Conservation (phyloP, 1,284 basidiomycete genomes). For the Boletus mariae region DNA sequence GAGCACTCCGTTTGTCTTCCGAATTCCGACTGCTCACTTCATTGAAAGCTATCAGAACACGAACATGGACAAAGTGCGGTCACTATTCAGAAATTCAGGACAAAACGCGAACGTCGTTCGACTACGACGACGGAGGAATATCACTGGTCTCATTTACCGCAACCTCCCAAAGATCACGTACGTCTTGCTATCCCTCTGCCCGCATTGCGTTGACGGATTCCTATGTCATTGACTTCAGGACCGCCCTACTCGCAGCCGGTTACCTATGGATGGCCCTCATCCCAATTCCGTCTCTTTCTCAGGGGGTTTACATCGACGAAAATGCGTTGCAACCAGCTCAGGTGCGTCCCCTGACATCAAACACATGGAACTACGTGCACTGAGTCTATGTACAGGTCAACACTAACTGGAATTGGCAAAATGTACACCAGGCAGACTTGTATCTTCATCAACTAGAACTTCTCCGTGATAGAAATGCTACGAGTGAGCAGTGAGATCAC, state of each 20-base stretch:
- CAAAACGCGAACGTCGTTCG: constrained; percentile 15
- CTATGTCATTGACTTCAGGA: constrained; percentile 34
- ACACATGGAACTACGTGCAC: neutral
- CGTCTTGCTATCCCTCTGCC: constrained; percentile 9
- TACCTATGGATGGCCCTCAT: constrained; percentile 74
- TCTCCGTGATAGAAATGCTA: constrained; percentile 60
- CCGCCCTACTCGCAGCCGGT: constrained; percentile 56
- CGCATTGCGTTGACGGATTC: neutral
- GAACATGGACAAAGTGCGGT: constrained; percentile 22
- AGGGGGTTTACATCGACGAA: constrained; percentile 82
- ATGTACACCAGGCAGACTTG: constrained; percentile 79
- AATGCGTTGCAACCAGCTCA: constrained; percentile 90
- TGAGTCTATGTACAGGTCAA: constrained; percentile 58
- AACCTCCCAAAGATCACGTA: constrained; percentile 32
- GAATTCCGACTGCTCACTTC: constrained; percentile 22
- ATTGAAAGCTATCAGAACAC: neutral
- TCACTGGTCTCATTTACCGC: constrained; percentile 16
- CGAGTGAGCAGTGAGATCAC: constrained; percentile 63
- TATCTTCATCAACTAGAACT: constrained; percentile 70
- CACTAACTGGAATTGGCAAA: constrained; percentile 84
- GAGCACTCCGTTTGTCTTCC: constrained; percentile 9
- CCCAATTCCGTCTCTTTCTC: constrained; percentile 62
- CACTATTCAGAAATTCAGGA: constrained; percentile 15
- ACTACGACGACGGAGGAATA: constrained; percentile 30
- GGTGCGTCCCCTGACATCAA: constrained; percentile 40